Conservation (phyloP, 768 basidiomycete species). For the Daedaleopsis sinensis region DNA sequence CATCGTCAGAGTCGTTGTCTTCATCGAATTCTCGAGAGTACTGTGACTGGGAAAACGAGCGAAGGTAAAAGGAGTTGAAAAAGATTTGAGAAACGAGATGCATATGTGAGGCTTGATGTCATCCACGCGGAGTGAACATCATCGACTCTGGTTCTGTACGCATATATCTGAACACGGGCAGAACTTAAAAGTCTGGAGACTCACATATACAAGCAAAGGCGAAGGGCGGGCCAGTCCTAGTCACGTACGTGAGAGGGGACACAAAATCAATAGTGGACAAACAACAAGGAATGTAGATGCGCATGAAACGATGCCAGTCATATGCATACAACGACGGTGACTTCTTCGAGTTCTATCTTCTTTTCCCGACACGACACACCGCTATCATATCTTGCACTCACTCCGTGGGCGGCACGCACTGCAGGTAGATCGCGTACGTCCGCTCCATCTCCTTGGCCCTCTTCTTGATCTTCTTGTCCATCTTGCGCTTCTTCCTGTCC, state of each 20-base stretch:
- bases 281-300: background rate
- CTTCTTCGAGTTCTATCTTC: conserved; percentile 1
- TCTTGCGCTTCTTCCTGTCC: conserved; percentile 63
- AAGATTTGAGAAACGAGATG: too few species aligned
- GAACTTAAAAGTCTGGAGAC: too few species aligned
- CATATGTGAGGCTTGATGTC: too few species aligned
- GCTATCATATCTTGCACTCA: conserved; percentile 9
- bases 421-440: conserved; percentile 64
- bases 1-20: too few species aligned
- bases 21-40: too few species aligned
- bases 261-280: background rate
- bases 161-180: too few species aligned
- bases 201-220: too few species aligned
- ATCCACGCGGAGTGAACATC: too few species aligned
- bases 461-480: conserved; percentile 64
- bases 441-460: conserved; percentile 63
- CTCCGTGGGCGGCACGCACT: conserved; percentile 42
- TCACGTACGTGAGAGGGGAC: background rate
- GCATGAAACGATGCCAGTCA: background rate
- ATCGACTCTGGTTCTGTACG: too few species aligned
- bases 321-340: background rate
- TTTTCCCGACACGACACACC: background rate
- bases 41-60: too few species aligned
- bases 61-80: too few species aligned
- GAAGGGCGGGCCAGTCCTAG: too few species aligned